These are phyloP conservation scores for Ogataea nitratoaversa DNA, from an alignment of 805 yeast genomes.

Conservation along the genomic window DNA sequence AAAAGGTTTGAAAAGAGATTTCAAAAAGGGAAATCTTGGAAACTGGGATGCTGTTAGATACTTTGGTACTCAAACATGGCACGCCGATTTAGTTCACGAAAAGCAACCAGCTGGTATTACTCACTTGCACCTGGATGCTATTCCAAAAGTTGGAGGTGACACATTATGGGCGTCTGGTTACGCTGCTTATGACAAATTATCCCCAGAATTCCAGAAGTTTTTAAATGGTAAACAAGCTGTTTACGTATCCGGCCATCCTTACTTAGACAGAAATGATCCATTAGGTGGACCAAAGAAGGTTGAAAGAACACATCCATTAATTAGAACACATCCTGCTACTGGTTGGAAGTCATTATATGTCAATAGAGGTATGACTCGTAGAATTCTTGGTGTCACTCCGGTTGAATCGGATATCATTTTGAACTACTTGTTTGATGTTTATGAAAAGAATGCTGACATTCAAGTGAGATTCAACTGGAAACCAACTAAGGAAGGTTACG, in stretches of 20 bases:
- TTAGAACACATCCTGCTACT: slow-evolving; percentile 63
- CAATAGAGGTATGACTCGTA: slow-evolving; percentile 46
- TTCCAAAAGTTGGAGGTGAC: slow-evolving; percentile 51
- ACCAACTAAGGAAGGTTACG: slow-evolving; percentile 35
- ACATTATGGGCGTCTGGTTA: slow-evolving; percentile 57
- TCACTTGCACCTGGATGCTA: slow-evolving; percentile 47
- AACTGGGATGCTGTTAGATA: slow-evolving; percentile 15
- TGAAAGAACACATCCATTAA: slow-evolving; percentile 55
- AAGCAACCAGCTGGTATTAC: slow-evolving; percentile 54
- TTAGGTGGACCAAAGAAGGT: slow-evolving; percentile 43
- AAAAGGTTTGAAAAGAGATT: slow-evolving; percentile 20
- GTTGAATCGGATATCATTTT: slow-evolving; percentile 47
- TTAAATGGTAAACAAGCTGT: slow-evolving; percentile 50
- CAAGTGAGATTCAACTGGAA: slow-evolving; percentile 52
- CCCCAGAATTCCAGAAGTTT: slow-evolving; percentile 46
- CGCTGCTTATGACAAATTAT: slow-evolving; percentile 52
- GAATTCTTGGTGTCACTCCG: slow-evolving; percentile 49
- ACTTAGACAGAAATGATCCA: slow-evolving; percentile 39
- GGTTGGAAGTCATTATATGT: slow-evolving; percentile 58
- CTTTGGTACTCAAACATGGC: slow-evolving; percentile 36
- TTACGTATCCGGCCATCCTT: slow-evolving; percentile 37
- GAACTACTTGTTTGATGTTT: slow-evolving; percentile 37
- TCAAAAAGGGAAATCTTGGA: slow-evolving; percentile 20
- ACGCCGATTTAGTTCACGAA: slow-evolving; percentile 54
- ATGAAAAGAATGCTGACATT: slow-evolving; percentile 49